Evolutionary conservation across 2,329 filamentous ascomycete genomes (phyloP), one percentile per base, ranked within the genome.

Genomic region (Basipetospora chlamydospora): DNA sequence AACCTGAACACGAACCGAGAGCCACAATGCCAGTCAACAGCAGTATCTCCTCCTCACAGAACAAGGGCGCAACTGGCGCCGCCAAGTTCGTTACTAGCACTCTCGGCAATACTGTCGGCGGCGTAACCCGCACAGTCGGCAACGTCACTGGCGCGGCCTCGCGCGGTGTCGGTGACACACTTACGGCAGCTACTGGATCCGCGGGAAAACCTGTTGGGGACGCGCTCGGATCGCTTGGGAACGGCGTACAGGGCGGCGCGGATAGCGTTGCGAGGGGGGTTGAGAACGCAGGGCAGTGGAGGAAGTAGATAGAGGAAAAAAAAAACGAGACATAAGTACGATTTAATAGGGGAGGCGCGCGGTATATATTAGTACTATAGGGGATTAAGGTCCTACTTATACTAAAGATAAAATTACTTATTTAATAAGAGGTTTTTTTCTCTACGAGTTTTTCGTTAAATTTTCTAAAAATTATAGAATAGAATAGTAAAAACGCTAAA

Each of bases 281-380:
- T 6, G 70, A 75, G 53, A 57, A 73, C 46, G 70, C 70, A 9
- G 71, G 72, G 3, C 53, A 73, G 48, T 73, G 69, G 68, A 68
- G 67, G 55, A 59, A 54, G 41, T 42, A 50, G 42, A 49, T 43
- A 46, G 26, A 23, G n/a, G n/a, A n/a, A n/a, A n/a, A n/a, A n/a
- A n/a, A n/a, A n/a, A n/a, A n/a, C n/a, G n/a, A n/a, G n/a, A n/a
- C n/a, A n/a, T n/a, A n/a, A n/a, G n/a, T n/a, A n/a, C n/a, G n/a
- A n/a, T n/a, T n/a, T n/a, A n/a, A n/a, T n/a, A n/a, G n/a, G n/a
- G n/a, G n/a, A n/a, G n/a, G n/a, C n/a, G n/a, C n/a, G n/a, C n/a
- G n/a, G n/a, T n/a, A n/a, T n/a, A n/a, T n/a, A n/a, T n/a, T n/a
- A n/a, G n/a, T n/a, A n/a, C n/a, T n/a, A n/a, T n/a, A n/a, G n/a